These are phyloP conservation scores for Zangia roseola DNA, from an alignment of 768 basidiomycete species.

Conservation along the genomic window DNA sequence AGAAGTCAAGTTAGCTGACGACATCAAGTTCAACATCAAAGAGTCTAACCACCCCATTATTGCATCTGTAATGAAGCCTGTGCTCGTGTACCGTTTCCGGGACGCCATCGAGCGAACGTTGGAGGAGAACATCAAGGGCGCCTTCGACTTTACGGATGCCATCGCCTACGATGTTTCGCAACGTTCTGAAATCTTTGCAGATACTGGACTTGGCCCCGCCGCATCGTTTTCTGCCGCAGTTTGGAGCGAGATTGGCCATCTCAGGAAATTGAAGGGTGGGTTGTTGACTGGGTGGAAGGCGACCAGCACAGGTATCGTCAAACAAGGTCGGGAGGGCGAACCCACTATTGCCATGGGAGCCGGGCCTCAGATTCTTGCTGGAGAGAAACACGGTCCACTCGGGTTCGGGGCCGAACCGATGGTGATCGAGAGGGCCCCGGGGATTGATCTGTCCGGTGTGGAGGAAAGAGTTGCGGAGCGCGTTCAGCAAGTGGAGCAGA, in stretches of 20 bases:
- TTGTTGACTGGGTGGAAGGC: conserved; percentile 46
- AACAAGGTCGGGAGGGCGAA: conserved; percentile 40
- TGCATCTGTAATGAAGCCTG: conserved; percentile 59
- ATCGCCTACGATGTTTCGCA: conserved; percentile 58
- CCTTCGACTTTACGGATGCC: conserved; percentile 53
- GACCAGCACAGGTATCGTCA: conserved; percentile 64
- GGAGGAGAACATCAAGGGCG: conserved; percentile 50
- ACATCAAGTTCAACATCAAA: conserved; percentile 52
- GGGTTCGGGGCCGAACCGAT: conserved; percentile 49
- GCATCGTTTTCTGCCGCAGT: conserved; percentile 54
- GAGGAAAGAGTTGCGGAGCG: conserved; percentile 32
- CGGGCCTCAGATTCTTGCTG: conserved; percentile 69
- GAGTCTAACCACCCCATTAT: conserved; percentile 65
- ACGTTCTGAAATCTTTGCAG: conserved; percentile 62
- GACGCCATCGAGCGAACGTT: conserved; percentile 61
- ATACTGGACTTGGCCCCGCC: conserved; percentile 54
- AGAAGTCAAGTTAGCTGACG: conserved; percentile 52
- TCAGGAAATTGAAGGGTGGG: conserved; percentile 40
- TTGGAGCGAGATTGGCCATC: conserved; percentile 67
- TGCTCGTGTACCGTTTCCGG: conserved; percentile 55
- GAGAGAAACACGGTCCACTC: conserved; percentile 65
- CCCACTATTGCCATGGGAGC: conserved; percentile 62
- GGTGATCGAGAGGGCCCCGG: conserved; percentile 2
- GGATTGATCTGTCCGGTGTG: conserved; percentile 1
- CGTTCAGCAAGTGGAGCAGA: conserved; percentile 28